Percentiles rank a stretch among this genome's conserved stretches.
Conservation (phyloP, 1,284 basidiomycete genomes). For the Fomitopsis betulina region DNA sequence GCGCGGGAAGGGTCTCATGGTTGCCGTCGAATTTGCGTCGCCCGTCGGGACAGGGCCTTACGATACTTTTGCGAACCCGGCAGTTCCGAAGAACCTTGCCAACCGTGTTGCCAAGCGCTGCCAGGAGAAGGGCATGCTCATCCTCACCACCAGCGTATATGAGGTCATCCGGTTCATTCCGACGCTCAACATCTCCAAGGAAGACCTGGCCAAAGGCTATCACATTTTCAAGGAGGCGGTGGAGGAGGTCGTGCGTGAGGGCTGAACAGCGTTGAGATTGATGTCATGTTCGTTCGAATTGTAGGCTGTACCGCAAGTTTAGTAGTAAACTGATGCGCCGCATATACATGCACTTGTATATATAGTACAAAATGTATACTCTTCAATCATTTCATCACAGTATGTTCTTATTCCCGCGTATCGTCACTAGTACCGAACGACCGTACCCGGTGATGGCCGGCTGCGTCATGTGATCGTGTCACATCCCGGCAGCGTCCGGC, state of each 20-base stretch:
- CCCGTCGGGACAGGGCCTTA: conserved; percentile 39
- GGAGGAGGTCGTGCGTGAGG: conserved; percentile 54
- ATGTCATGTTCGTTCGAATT: neutral
- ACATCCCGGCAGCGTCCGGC: conserved; percentile 8
- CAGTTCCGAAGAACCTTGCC: conserved; percentile 63
- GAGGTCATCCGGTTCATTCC: conserved; percentile 82
- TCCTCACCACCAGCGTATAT: conserved; percentile 77
- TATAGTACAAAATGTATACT: too few species aligned
- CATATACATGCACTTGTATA: neutral
- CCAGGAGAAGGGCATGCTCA: conserved; percentile 78
- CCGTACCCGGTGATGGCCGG: neutral
- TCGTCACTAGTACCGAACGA: neutral
- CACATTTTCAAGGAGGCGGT: conserved; percentile 59
- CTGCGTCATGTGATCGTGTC: conserved; percentile 7
- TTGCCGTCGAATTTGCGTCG: conserved; percentile 76
- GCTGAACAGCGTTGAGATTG: conserved; percentile 4
- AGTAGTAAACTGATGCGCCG: too few species aligned
- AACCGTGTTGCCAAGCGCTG: conserved; percentile 77
- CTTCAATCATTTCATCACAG: too few species aligned
- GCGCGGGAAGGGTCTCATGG: conserved; percentile 78
- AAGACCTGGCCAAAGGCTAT: conserved; percentile 57
- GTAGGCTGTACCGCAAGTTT: too few species aligned
- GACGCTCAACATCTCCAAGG: conserved; percentile 58
- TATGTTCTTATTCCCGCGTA: too few species aligned
- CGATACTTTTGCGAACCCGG: conserved; percentile 38